Conservation (phyloP, 2,329 filamentous ascomycete genomes). For the Hypoxylon sp. region DNA sequence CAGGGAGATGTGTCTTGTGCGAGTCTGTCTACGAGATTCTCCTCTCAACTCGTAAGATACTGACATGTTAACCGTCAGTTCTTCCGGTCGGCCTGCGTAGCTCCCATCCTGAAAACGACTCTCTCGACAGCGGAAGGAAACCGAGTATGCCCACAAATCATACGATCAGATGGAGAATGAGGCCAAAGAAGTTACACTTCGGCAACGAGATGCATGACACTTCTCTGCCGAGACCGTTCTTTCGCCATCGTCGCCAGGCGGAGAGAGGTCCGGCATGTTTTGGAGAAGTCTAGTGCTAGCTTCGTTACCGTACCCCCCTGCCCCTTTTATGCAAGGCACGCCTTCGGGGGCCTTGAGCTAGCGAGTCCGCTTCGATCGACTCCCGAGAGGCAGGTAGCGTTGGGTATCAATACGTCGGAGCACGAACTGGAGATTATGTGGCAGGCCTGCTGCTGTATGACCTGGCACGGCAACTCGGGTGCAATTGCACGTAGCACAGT, state of each 20-base stretch:
- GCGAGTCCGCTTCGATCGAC: slow-evolving; percentile 1
- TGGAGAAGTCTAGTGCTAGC: background rate
- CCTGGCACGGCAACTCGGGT: slow-evolving; percentile 21
- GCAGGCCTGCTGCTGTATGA: slow-evolving; percentile 17
- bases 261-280: slow-evolving; percentile 27
- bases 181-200: slow-evolving; percentile 39
- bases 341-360: background rate
- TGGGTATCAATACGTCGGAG: slow-evolving; percentile 12
- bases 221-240: slow-evolving; percentile 31
- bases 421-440: slow-evolving; percentile 9
- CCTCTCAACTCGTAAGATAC: slow-evolving; percentile 26
- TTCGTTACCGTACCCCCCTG: background rate
- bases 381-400: slow-evolving; percentile 12
- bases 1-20: background rate
- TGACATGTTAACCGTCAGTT: slow-evolving; percentile 12
- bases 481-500: slow-evolving; percentile 22
- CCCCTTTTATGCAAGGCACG: slow-evolving; percentile 7
- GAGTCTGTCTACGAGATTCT: background rate
- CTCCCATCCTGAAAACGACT: slow-evolving; percentile 2
- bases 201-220: slow-evolving; percentile 33
- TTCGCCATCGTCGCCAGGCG: background rate
- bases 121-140: slow-evolving; percentile 16
- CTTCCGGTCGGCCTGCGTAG: slow-evolving; percentile 6
- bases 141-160: slow-evolving; percentile 34
- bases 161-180: slow-evolving; percentile 37